phyloP scores from a whole-genome alignment of 495 filamentous ascomycete species.

The Penicillium manginii region DNA sequence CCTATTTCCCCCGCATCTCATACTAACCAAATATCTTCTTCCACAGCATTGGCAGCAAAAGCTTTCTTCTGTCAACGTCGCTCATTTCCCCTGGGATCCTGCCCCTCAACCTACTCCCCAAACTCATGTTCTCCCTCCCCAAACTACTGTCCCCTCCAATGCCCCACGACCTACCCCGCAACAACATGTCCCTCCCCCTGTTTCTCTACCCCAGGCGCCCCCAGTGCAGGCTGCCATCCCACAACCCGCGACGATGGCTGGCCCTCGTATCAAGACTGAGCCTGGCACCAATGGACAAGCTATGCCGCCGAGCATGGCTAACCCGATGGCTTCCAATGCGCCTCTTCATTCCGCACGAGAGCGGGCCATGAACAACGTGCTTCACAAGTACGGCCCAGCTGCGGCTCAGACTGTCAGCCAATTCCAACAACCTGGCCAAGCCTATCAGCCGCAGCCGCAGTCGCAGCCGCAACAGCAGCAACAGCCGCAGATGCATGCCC shows the following conservation, averaged over 20 bases:
- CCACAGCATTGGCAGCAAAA: slow-evolving; percentile 89
- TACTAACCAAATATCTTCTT: slow-evolving; percentile 27
- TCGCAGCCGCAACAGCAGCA: slow-evolving; percentile 47
- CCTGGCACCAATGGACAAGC: slow-evolving; percentile 59
- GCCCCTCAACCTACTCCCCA: slow-evolving; percentile 50
- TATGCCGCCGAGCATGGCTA: slow-evolving; percentile 43
- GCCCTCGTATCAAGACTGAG: slow-evolving; percentile 73
- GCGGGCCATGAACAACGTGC: slow-evolving; percentile 68
- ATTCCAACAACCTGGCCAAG: slow-evolving; percentile 50
- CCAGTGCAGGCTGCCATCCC: slow-evolving; percentile 20
- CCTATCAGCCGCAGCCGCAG: slow-evolving; percentile 46
- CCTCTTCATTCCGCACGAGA: slow-evolving; percentile 59
- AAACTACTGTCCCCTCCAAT: slow-evolving; percentile 64
- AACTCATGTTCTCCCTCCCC: slow-evolving; percentile 43
- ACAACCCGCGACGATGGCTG: slow-evolving; percentile 32
- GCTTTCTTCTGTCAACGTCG: slow-evolving; percentile 78
- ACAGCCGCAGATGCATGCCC: slow-evolving; percentile 45
- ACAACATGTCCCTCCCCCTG: slow-evolving; percentile 34
- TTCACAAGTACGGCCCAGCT: slow-evolving; percentile 69
- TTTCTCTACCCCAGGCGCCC: slow-evolving; percentile 37
- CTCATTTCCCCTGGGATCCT: slow-evolving; percentile 95
- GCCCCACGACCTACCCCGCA: slow-evolving; percentile 45
- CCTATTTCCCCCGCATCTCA: slow-evolving; percentile 5
- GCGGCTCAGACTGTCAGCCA: slow-evolving; percentile 73
- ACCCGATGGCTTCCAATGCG: slow-evolving; percentile 39